A percentile compares a stretch with the other conserved stretches of the same genome.
Evolutionary conservation across 2,329 filamentous ascomycete genomes (phyloP).

Genomic region (Graphilbum sp.): DNA sequence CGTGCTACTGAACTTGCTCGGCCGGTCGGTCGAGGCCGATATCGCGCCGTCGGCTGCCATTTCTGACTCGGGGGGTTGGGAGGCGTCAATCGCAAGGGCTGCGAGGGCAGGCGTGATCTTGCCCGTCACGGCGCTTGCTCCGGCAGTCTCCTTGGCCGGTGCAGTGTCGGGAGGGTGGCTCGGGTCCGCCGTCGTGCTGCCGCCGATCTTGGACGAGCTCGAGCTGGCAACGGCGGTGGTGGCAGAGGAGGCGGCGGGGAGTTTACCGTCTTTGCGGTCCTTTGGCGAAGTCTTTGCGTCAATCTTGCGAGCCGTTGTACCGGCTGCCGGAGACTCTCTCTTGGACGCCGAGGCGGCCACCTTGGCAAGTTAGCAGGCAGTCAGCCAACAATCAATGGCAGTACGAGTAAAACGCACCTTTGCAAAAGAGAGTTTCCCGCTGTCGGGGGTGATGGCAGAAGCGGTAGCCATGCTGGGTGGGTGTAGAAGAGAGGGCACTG

Average conservation of each 20-base stretch:
- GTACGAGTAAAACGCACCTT: conserved; percentile 42
- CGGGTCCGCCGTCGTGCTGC: too few relatives aligned
- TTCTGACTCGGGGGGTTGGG: conserved; percentile 26
- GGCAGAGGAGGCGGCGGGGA: background rate
- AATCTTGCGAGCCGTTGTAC: background rate
- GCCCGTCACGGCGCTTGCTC: background rate
- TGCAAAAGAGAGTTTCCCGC: conserved; percentile 54
- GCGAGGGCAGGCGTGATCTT: too few relatives aligned
- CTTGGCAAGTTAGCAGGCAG: conserved; percentile 2
- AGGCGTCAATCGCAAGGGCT: conserved; percentile 1
- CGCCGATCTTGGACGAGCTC: background rate
- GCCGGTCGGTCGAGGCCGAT: conserved; percentile 19
- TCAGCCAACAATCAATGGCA: too few relatives aligned
- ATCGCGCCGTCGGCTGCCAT: conserved; percentile 29
- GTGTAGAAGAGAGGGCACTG: background rate
- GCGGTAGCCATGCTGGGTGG: conserved; percentile 27
- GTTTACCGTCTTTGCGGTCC: background rate
- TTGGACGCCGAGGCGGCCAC: conserved; percentile 9
- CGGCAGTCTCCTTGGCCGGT: background rate
- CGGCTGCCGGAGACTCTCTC: conserved; percentile 4
- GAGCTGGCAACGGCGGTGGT: background rate
- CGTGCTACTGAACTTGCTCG: conserved; percentile 18
- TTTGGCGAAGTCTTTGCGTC: background rate
- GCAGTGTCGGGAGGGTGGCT: too few relatives aligned
- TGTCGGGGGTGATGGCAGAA: conserved; percentile 26